These are phyloP conservation scores for Taiozyma sp. DNA, from an alignment of 1,139 yeast genomes.

Conservation along the genomic window DNA sequence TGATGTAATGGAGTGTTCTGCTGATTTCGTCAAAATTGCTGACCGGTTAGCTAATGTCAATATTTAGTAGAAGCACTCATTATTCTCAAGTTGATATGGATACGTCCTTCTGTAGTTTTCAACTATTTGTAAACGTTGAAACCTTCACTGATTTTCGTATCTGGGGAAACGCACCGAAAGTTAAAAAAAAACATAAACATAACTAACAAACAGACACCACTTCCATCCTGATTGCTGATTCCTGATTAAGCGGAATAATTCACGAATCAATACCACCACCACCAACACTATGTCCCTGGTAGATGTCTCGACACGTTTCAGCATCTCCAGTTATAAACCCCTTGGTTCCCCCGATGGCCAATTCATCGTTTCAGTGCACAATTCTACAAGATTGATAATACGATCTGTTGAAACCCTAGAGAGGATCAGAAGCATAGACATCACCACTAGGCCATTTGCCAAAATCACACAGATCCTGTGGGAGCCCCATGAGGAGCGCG, in stretches of 20 bases:
- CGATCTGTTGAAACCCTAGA: constrained; percentile 12
- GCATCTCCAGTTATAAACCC: constrained; percentile 10
- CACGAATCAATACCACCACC: no score
- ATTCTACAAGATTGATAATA: constrained; percentile 10
- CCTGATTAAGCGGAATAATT: no score
- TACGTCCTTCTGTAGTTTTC: no score
- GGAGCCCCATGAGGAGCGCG: constrained; percentile 10
- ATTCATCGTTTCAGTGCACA: constrained; percentile 12
- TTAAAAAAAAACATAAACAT: background rate
- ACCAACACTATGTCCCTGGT: constrained; percentile 6
- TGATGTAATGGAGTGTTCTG: background rate
- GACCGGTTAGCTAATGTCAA: background rate
- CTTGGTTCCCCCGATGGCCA: constrained; percentile 13
- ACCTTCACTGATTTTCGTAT: background rate
- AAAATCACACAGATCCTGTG: constrained; percentile 15
- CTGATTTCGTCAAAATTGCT: background rate
- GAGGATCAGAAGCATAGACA: constrained; percentile 4
- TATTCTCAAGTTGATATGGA: no score
- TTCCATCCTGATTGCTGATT: no score
- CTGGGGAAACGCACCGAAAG: background rate
- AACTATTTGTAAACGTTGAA: no score
- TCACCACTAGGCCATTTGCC: constrained; percentile 3
- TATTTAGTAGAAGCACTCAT: no score
- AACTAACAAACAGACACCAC: background rate
- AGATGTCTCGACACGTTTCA: constrained; percentile 14